phyloP scores from a whole-genome alignment of 257 asterid species.

The Fraxinus quadrangulata region DNA sequence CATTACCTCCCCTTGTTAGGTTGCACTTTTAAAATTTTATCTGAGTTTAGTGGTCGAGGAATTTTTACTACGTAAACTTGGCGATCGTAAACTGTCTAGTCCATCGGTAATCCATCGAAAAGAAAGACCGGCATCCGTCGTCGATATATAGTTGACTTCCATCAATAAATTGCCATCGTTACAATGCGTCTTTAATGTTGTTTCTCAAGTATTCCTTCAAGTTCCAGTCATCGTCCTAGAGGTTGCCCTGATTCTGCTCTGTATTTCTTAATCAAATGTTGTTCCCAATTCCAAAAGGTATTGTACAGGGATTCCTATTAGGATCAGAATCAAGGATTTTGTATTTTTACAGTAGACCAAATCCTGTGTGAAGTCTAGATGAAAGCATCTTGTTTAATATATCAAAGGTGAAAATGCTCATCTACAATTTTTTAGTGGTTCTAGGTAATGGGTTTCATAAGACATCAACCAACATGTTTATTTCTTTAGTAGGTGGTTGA shows the following conservation, averaged over 20 bases:
- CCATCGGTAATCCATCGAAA: too few relatives aligned
- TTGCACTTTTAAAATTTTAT: too few relatives aligned
- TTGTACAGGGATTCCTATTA: not conserved
- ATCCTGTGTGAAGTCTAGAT: constrained; percentile 1
- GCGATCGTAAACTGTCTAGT: too few relatives aligned
- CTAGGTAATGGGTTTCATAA: constrained; percentile 19
- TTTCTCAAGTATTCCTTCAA: not conserved
- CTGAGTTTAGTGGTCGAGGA: too few relatives aligned
- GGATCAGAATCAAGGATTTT: not conserved
- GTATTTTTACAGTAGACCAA: not conserved
- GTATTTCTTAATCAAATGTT: not conserved
- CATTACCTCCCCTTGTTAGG: too few relatives aligned
- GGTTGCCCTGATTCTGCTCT: not conserved
- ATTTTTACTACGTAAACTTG: too few relatives aligned
- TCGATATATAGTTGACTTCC: too few relatives aligned
- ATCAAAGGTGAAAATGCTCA: constrained; percentile 1
- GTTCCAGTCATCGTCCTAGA: not conserved
- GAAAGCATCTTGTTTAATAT: constrained; percentile 8
- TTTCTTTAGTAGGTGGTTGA: constrained; percentile 18
- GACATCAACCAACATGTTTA: constrained; percentile 20
- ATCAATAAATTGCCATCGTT: too few relatives aligned
- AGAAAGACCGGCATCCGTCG: too few relatives aligned
- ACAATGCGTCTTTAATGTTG: not conserved
- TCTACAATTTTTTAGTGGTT: constrained; percentile 13
- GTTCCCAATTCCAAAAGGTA: not conserved